Base-by-base conservation (phyloP, 495 filamentous ascomycete species). In the Daldinia grandis region DNA sequence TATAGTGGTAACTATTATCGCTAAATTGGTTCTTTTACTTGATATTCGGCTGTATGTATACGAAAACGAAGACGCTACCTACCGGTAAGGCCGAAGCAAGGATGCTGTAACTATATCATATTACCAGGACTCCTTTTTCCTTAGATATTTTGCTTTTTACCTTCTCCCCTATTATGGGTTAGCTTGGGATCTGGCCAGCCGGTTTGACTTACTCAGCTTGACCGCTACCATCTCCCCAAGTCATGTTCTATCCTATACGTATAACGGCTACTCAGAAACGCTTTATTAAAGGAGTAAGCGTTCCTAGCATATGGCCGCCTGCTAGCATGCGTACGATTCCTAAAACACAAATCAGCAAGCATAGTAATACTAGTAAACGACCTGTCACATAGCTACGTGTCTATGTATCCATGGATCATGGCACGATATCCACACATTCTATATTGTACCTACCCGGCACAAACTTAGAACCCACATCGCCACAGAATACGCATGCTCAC, bases 331-430 rank as follows among this genome's bases (percentile, higher is more conserved):
- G 54, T 68, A 55, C 33, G 49, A 44, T 30, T 60, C 64, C 30
- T 21, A 33, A 49, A 61, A 57, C 56, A 49, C 24, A 61, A 65
- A 49, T 35, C 61, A 61, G 60, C 61, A 65, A 62, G 70, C 35
- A 42, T 56, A 58, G 58, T 61, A 59, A 56, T 35, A 64, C 60
- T 56, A 49, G 17, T 37, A 64, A 64, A 64, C 69, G 69, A 72
- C 64, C 30, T 72, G 61, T 72, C 69, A 72, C 60, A 72, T 71
- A 38, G 5, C 31, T 64, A 64, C 56, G 49, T 59, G 49, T 38
- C 64, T 51, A 54, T 24, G 42, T 0, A 47, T 19, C 42, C 42
- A 19, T 47, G 42, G 42, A 47, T 19, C 42, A 47, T 62, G 7
- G 63, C 21, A 71, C 47, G 50, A 66, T 66, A 25, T 42, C 27